Conservation (phyloP, 164 flowering plant species). For the Malania oleifera region DNA sequence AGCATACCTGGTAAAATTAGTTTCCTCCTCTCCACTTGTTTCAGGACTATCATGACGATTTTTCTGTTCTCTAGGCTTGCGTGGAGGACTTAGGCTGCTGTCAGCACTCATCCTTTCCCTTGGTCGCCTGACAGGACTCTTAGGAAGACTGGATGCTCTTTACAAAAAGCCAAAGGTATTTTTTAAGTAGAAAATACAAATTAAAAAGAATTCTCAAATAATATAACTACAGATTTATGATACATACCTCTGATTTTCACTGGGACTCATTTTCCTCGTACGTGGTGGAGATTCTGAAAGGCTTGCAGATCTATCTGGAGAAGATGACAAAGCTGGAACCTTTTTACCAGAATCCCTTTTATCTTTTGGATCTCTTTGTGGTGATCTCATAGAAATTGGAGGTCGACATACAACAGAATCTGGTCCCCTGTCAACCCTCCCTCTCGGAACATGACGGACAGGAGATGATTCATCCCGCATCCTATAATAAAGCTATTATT, state of each 20-base stretch:
- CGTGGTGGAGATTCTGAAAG: conserved; percentile 32
- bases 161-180: conserved; percentile 2
- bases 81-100: conserved; percentile 28
- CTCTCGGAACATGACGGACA: conserved; percentile 19
- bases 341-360: conserved; percentile 16
- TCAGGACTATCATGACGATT: conserved; percentile 25
- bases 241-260: conserved; percentile 42
- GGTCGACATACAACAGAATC: conserved; percentile 22
- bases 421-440: conserved; percentile 24
- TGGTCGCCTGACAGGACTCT: conserved; percentile 30
- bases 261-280: conserved; percentile 21
- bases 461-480: conserved; percentile 32
- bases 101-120: conserved; percentile 16
- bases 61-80: conserved; percentile 22
- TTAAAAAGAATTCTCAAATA: background rate
- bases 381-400: conserved; percentile 48
- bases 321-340: conserved; percentile 18
- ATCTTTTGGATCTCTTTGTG: conserved; percentile 37
- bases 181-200: background rate
- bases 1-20: conserved; percentile 28
- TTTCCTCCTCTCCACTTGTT: conserved; percentile 23
- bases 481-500: conserved; percentile 20
- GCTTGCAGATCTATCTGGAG: conserved; percentile 37
- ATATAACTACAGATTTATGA: no score
- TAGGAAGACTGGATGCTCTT: conserved; percentile 29